Base-by-base conservation (phyloP, 2,329 filamentous ascomycete genomes). In the Neofusicoccum cordaticola region DNA sequence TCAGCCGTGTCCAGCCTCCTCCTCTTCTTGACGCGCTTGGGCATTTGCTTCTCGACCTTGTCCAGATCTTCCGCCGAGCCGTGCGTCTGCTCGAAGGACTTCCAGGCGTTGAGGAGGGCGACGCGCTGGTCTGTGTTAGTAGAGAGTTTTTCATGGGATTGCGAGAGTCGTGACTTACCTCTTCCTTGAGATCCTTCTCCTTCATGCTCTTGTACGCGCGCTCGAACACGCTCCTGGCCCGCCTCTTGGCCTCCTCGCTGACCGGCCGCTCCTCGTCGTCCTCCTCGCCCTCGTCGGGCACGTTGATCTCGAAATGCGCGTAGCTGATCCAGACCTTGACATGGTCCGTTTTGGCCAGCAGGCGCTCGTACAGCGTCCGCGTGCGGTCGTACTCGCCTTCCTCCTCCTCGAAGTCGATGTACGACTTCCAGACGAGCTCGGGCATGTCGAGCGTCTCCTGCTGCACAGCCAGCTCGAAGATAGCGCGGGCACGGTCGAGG, bases 281-380 rank as follows among this genome's bases (percentile, higher is more conserved):
- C 47, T 90, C 86, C 61, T 87, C 86, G 19, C 86, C 83, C 12
- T 82, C 85, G 65, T 96, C 93, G 50, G 93, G 92, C 0, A 97
- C 88, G 75, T 95, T 94, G 81, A 98, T 92, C 79, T 99, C 95
- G 74, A 99, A 98, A 77, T 96, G 91, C n/a, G 95, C 95, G 79
- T 94, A 99, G 77, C 91, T 94, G 78, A 95, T 96, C 95, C 95
- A 99, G 66, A 99, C 95, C 83, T 98, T 99, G 83, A 97, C 93
- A 74, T 99, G 95, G 73, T 95, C 90, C n/a, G 95, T 97, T 87
- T 96, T 97, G 72, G 92, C 84, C 48, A 99, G 85, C 12, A 99
- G 84, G 7, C 94, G 87, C 81, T 98, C 94, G 79, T 98, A 99
- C 50, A 99, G 82, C 3, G 82, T 81, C 56, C 95, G 85, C 4